phyloP scores from a whole-genome alignment of 1,139 yeast genomes.

The Pichia sp. region DNA sequence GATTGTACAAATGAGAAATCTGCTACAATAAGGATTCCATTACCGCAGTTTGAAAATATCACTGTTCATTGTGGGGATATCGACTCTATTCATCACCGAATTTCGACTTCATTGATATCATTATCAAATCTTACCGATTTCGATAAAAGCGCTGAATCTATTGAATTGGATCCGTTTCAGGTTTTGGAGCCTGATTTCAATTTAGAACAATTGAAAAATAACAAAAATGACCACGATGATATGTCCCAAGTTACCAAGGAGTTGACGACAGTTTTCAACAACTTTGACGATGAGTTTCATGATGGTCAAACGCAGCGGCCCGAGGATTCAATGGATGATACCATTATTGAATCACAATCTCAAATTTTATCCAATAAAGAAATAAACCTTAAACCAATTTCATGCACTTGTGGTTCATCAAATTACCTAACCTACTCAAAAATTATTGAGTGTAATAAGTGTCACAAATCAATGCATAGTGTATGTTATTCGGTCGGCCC shows the following conservation, averaged over 20 bases:
- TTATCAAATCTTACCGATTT: slow-evolving; percentile 7
- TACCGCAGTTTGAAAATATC: slow-evolving; percentile 10
- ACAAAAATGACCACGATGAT: background rate
- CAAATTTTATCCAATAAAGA: background rate
- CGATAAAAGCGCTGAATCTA: background rate
- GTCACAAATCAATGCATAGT: slow-evolving; percentile 12
- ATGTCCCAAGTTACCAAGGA: slow-evolving; percentile 21
- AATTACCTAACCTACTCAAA: slow-evolving; percentile 9
- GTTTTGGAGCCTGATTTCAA: background rate
- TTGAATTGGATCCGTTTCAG: slow-evolving; percentile 15
- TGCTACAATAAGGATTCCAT: slow-evolving; percentile 15
- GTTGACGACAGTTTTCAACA: slow-evolving; percentile 10
- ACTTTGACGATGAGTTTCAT: slow-evolving; percentile 1
- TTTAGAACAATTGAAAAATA: background rate
- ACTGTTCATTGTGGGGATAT: slow-evolving; percentile 17
- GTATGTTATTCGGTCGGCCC: slow-evolving; percentile 12
- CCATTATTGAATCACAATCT: background rate
- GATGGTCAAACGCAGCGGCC: slow-evolving; percentile 13
- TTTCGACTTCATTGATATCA: slow-evolving; percentile 14
- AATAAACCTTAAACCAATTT: background rate
- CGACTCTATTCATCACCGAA: slow-evolving; percentile 14
- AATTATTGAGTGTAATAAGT: slow-evolving; percentile 12
- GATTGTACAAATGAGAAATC: slow-evolving; percentile 32
- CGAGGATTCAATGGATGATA: no score
- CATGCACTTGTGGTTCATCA: slow-evolving; percentile 14